phyloP scores from a whole-genome alignment of 352 stramenopile species.

The Pythium brassicae region DNA sequence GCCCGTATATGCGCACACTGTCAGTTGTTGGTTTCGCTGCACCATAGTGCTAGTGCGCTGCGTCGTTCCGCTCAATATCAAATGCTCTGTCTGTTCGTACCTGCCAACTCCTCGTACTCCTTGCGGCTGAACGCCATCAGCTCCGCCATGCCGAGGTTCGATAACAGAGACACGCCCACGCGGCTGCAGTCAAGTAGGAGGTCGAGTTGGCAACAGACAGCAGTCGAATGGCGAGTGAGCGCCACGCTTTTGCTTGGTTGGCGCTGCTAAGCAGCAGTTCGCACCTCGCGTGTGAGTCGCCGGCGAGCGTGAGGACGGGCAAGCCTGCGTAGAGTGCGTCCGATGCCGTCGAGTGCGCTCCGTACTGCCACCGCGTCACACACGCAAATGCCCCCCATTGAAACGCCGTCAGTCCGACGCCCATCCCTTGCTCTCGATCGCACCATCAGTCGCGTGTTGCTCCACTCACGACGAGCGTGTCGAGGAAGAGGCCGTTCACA shows the following conservation, averaged over 20 bases:
- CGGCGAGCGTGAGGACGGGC: slow-evolving; percentile 84
- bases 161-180: slow-evolving; percentile 41
- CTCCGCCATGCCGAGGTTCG: slow-evolving; percentile 28
- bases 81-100: slow-evolving; percentile 10
- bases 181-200: no score
- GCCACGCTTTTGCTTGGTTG: not conserved
- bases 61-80: no score
- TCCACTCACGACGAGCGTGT: slow-evolving; percentile 78
- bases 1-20: not conserved
- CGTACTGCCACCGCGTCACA: slow-evolving; percentile 56
- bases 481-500: slow-evolving; percentile 84
- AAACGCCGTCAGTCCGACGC: not conserved
- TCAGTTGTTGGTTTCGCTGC: no score
- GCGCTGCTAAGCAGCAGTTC: not conserved
- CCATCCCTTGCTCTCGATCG: not conserved
- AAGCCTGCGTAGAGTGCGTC: slow-evolving; percentile 85
- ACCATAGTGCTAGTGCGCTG: no score
- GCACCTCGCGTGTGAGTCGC: slow-evolving; percentile 55
- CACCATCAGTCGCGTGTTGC: no score
- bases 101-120: slow-evolving; percentile 51
- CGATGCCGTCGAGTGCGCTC: slow-evolving; percentile 89
- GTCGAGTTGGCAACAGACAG: not conserved
- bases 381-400: not conserved
- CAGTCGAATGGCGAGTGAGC: no score
- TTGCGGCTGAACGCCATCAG: slow-evolving; percentile 39